Evolutionary conservation across 2,329 filamentous ascomycete genomes (phyloP), one percentile per base, ranked within the genome.

Genomic region (Hyphodiscus sp.): DNA sequence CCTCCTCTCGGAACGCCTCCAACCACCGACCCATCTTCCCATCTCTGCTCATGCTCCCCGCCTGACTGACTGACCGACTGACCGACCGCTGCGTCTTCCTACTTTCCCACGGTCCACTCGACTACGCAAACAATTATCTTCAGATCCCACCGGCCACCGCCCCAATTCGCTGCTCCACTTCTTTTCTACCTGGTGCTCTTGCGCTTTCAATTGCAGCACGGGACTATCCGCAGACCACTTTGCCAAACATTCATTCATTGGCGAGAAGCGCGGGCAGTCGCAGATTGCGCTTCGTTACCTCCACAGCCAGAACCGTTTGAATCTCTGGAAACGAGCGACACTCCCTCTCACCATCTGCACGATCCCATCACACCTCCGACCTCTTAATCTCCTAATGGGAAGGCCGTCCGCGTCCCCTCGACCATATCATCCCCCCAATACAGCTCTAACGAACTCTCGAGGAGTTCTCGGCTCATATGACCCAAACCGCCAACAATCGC

Each of bases 401-500:
- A 41, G 18, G 50, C 41, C 33, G n/a, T 18, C 41, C n/a, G 41
- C 30, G 23, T 11, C 41, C 29, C 46, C 26, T 2, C 30, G n/a
- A 19, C n/a, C 44, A 41, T 20, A 41, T n/a, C 45, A 19, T 43
- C 45, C 16, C 45, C 16, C 45, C 44, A 19, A 29, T 45, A 26
- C n/a, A 53, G 23, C 51, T 45, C 20, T 41, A 2, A 15, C 45
- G 20, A 38, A 15, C 20, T 41, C 8, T 26, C 45, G 20, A 38
- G 18, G 41, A 53, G 33, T 57, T 50, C 52, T 57, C 59, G 65
- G 64, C 62, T 61, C 62, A 46, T 45, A 52, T 49, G 54, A 61
- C 64, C 58, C 50, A 50, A 61, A 66, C 65, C 66, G 65, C 62
- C 63, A 68, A 58, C 41, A 69, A 68, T 67, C 63, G 63, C 60